phyloP scores from a whole-genome alignment of 257 asterid species.

The Primulina tabacum region DNA sequence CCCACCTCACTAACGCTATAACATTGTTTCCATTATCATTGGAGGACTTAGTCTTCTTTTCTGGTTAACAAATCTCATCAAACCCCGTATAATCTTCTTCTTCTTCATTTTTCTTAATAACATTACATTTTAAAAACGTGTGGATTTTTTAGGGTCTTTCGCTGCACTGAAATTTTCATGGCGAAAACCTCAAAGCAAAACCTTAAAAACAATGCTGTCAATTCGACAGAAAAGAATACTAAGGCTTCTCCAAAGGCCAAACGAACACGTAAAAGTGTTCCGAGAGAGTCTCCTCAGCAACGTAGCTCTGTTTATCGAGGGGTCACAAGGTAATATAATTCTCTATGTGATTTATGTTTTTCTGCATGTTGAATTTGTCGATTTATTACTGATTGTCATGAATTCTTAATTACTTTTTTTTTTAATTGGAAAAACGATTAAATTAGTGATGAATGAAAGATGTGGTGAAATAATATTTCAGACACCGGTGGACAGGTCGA shows the following conservation, averaged over 20 bases:
- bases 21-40: conserved; percentile 6
- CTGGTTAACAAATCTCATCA: conserved; percentile 9
- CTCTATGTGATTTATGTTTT: background rate
- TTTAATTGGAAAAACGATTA: conserved; percentile 1
- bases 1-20: background rate
- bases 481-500: conserved; percentile 98
- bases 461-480: conserved; percentile 23
- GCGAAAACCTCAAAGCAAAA: conserved; percentile 58
- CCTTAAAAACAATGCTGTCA: conserved; percentile 24
- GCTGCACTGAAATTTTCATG: conserved; percentile 31
- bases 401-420: background rate
- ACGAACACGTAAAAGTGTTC: conserved; percentile 61
- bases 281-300: conserved; percentile 77
- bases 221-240: background rate
- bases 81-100: conserved; percentile 1
- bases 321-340: conserved; percentile 67
- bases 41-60: conserved; percentile 9
- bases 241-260: conserved; percentile 27
- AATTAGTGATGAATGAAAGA: background rate
- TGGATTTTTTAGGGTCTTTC: background rate
- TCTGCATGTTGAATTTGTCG: background rate
- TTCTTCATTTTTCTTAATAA: background rate
- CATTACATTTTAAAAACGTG: background rate
- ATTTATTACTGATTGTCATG: background rate
- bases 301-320: conserved; percentile 90